phyloP scores from a whole-genome alignment of 441 rosid genomes.

The Lagerstroemia fauriei region DNA sequence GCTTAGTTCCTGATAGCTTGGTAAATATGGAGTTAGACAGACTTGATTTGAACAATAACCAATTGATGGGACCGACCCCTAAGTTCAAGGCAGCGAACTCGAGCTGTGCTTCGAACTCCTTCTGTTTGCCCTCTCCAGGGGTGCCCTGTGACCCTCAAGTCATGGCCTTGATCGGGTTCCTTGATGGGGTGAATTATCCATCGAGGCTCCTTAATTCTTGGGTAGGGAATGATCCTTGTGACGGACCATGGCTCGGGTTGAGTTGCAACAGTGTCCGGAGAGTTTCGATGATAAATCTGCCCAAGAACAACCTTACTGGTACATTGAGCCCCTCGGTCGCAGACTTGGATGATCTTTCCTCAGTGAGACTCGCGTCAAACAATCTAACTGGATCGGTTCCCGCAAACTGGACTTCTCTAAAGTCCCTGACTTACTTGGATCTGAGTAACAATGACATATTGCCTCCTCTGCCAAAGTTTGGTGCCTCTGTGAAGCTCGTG shows the following conservation, averaged over 20 bases:
- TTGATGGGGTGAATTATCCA: slow-evolving; percentile 56
- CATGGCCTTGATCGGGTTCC: slow-evolving; percentile 61
- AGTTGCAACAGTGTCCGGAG: slow-evolving; percentile 32
- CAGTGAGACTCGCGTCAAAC: slow-evolving; percentile 50
- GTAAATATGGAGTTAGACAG: slow-evolving; percentile 45
- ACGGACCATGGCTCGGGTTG: slow-evolving; percentile 55
- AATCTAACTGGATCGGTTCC: slow-evolving; percentile 54
- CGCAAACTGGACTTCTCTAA: slow-evolving; percentile 54
- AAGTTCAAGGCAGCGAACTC: slow-evolving; percentile 45
- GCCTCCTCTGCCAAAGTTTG: slow-evolving; percentile 55
- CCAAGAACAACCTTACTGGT: slow-evolving; percentile 55
- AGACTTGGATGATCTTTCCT: slow-evolving; percentile 43
- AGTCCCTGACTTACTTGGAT: slow-evolving; percentile 51
- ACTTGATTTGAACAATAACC: slow-evolving; percentile 62
- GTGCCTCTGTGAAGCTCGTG: slow-evolving; percentile 36
- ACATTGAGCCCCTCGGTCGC: slow-evolving; percentile 63
- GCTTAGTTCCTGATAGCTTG: slow-evolving; percentile 57
- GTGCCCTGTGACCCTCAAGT: slow-evolving; percentile 53
- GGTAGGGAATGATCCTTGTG: slow-evolving; percentile 64
- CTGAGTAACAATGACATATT: slow-evolving; percentile 56
- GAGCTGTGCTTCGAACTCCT: slow-evolving; percentile 45
- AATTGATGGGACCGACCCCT: slow-evolving; percentile 70
- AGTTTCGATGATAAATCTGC: slow-evolving; percentile 45
- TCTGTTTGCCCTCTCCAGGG: slow-evolving; percentile 52
- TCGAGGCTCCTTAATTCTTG: slow-evolving; percentile 52